phyloP scores from a whole-genome alignment of 805 yeast species.

The Candida pini region DNA sequence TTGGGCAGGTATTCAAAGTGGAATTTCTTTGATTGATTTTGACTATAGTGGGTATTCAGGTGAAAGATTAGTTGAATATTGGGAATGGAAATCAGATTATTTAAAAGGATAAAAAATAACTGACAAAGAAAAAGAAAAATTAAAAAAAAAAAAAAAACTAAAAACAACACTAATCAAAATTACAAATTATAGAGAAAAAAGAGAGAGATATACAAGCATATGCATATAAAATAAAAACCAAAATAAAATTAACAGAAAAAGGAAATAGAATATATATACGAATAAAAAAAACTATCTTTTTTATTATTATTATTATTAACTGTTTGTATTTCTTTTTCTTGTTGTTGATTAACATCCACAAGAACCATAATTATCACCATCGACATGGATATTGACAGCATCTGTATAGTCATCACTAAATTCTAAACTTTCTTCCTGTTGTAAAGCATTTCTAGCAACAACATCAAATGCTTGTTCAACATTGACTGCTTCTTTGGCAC shows the following conservation, averaged over 20 bases:
- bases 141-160: no score
- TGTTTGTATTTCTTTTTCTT: no score
- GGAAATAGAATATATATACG: no score
- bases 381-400: conserved; percentile 92
- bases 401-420: conserved; percentile 92
- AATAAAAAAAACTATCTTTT: no score
- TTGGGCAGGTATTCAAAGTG: conserved; percentile 74
- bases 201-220: no score
- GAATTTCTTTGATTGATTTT: conserved; percentile 65
- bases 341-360: conserved; percentile 73
- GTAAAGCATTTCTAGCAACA: conserved; percentile 90
- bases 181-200: no score
- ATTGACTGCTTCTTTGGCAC: conserved; percentile 94
- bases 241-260: no score
- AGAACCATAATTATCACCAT: conserved; percentile 60
- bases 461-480: conserved; percentile 96
- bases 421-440: conserved; percentile 89
- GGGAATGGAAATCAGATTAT: conserved; percentile 52
- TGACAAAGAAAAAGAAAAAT: no score
- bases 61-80: conserved; percentile 58
- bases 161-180: no score
- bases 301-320: no score
- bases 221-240: no score
- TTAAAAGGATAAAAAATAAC: no score
- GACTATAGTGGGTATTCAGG: conserved; percentile 59